Evolutionary conservation across 306 rosid genomes (phyloP).

Genomic region (Lathyrus sativus): DNA sequence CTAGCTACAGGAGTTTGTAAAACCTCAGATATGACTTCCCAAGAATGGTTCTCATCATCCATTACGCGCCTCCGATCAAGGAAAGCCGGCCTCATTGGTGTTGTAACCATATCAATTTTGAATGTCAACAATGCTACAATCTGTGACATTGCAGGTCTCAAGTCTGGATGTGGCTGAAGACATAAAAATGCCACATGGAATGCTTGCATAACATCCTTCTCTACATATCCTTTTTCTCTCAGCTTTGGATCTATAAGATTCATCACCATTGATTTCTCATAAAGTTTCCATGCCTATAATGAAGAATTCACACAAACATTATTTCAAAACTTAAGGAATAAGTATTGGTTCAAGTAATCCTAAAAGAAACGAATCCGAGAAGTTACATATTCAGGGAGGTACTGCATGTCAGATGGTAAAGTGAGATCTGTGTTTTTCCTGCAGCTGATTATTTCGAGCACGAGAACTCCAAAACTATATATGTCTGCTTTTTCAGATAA

Average conservation of each 20-base stretch:
- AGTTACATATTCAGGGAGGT: conserved; percentile 88
- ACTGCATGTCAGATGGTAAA: conserved; percentile 76
- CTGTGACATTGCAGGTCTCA: conserved; percentile 87
- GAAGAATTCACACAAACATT: neutral
- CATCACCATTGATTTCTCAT: conserved; percentile 55
- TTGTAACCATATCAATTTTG: conserved; percentile 54
- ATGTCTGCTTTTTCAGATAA: conserved; percentile 87
- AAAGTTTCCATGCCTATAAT: conserved; percentile 74
- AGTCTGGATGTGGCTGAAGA: conserved; percentile 68
- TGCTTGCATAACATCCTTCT: conserved; percentile 67
- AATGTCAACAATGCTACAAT: conserved; percentile 71
- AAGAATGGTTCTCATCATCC: conserved; percentile 52
- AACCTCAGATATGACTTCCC: conserved; percentile 53
- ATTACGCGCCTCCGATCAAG: conserved; percentile 51
- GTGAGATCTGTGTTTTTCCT: conserved; percentile 81
- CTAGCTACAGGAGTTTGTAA: conserved; percentile 50
- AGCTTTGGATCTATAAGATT: conserved; percentile 68
- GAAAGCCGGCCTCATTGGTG: conserved; percentile 64
- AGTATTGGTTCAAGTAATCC: conserved; percentile 6
- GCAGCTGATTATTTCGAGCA: conserved; percentile 78
- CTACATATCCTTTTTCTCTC: conserved; percentile 51
- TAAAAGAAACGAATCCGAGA: neutral
- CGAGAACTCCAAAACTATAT: conserved; percentile 91
- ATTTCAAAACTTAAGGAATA: neutral
- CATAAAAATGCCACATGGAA: conserved; percentile 73